Evolutionary conservation across 2,329 filamentous ascomycete species (phyloP).

Genomic region (Pleoardoris graminearum): DNA sequence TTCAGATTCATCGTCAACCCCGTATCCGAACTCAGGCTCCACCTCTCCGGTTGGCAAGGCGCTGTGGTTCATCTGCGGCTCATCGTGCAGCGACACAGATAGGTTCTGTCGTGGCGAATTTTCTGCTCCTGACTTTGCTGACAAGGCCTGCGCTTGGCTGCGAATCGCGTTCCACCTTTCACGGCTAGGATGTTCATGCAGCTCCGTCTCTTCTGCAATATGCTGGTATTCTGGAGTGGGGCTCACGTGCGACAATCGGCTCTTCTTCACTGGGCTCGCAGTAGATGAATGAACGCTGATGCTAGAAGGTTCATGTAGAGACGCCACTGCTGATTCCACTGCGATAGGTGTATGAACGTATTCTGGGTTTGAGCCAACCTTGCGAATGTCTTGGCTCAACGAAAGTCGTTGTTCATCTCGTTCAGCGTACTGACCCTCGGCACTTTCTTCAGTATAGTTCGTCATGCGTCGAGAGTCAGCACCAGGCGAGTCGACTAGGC

Average conservation of each 20-base stretch:
- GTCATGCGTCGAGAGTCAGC: slow-evolving; percentile 58
- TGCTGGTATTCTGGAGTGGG: slow-evolving; percentile 51
- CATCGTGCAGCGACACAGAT: slow-evolving; percentile 51
- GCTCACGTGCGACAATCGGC: slow-evolving; percentile 17
- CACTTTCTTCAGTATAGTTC: slow-evolving; percentile 59
- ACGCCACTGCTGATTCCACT: slow-evolving; percentile 89
- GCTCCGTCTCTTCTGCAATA: slow-evolving; percentile 26
- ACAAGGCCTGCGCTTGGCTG: slow-evolving; percentile 47
- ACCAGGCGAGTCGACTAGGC: slow-evolving; percentile 55
- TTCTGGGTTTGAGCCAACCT: slow-evolving; percentile 72
- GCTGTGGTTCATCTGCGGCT: slow-evolving; percentile 66
- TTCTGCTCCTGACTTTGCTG: slow-evolving; percentile 33
- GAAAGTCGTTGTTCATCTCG: slow-evolving; percentile 49
- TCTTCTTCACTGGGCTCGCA: slow-evolving; percentile 29
- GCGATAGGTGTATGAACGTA: slow-evolving; percentile 72
- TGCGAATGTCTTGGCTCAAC: slow-evolving; percentile 71
- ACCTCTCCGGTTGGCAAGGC: slow-evolving; percentile 71
- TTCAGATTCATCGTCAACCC: slow-evolving; percentile 59
- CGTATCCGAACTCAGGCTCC: slow-evolving; percentile 76
- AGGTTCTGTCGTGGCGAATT: slow-evolving; percentile 61
- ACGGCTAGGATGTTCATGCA: slow-evolving; percentile 32
- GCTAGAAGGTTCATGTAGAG: slow-evolving; percentile 81
- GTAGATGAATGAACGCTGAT: slow-evolving; percentile 57
- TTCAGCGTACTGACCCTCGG: slow-evolving; percentile 59
- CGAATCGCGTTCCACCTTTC: slow-evolving; percentile 47